Conservation (phyloP, 768 basidiomycete genomes). For the Phallus indusiatus region DNA sequence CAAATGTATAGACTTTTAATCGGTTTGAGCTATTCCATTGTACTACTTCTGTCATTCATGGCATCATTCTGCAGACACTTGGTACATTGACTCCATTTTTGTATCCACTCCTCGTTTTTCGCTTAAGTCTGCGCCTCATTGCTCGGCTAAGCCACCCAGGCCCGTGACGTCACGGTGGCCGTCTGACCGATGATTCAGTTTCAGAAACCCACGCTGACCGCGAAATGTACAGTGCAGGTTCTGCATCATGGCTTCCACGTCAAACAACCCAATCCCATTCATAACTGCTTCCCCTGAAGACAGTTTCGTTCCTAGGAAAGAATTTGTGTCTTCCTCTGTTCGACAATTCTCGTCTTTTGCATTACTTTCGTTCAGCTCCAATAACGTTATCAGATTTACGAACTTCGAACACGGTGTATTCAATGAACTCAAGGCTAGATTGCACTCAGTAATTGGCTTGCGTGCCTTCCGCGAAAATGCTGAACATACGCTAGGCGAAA, state of each 20-base stretch:
- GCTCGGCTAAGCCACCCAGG: too few relatives aligned
- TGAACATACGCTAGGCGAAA: constrained; percentile 53
- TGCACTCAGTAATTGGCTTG: constrained; percentile 23
- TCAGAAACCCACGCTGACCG: not conserved
- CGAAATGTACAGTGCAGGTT: not conserved
- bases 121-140: too few relatives aligned
- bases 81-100: too few relatives aligned
- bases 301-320: constrained; percentile 58
- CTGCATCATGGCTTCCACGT: not conserved
- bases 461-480: constrained; percentile 43
- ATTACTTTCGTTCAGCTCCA: constrained; percentile 57
- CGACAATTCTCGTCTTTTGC: constrained; percentile 45
- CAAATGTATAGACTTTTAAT: not conserved
- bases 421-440: constrained; percentile 37
- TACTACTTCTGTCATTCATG: too few relatives aligned
- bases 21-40: too few relatives aligned
- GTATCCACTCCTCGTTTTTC: too few relatives aligned
- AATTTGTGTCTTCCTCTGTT: constrained; percentile 32
- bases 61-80: too few relatives aligned
- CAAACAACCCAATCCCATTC: constrained; percentile 2
- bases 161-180: not conserved
- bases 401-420: constrained; percentile 51
- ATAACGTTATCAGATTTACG: constrained; percentile 58
- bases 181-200: not conserved
- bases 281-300: constrained; percentile 29